A percentile compares a stretch with the other conserved stretches of the same genome.
Evolutionary conservation across 768 basidiomycete species (phyloP).

Genomic region (Macrocybe gigantea): DNA sequence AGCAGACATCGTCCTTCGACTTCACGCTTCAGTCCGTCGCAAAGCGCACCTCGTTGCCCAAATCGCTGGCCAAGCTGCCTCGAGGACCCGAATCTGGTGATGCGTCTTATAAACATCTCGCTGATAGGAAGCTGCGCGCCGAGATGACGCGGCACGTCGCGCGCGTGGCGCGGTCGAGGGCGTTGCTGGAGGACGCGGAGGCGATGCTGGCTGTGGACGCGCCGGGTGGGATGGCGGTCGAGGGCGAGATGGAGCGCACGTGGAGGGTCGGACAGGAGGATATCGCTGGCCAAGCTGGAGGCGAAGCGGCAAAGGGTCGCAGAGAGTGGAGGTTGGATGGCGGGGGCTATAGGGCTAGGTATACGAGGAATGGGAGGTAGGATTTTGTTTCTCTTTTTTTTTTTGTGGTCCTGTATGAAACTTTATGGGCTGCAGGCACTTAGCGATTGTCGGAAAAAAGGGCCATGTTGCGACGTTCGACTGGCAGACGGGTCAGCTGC

Average conservation of each 20-base stretch:
- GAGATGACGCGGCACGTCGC: slow-evolving; percentile 58
- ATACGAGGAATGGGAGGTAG: slow-evolving; percentile 88
- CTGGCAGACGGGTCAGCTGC: slow-evolving; percentile 82
- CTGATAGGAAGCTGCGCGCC: slow-evolving; percentile 71
- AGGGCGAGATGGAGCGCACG: slow-evolving; percentile 79
- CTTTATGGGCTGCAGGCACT: slow-evolving; percentile 43
- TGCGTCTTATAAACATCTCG: slow-evolving; percentile 46
- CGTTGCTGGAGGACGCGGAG: slow-evolving; percentile 64
- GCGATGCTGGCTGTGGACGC: slow-evolving; percentile 59
- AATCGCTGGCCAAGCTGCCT: slow-evolving; percentile 53
- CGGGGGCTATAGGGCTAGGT: slow-evolving; percentile 79
- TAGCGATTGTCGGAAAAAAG: slow-evolving; percentile 76
- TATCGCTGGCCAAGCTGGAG: slow-evolving; percentile 57
- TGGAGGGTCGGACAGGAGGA: slow-evolving; percentile 86
- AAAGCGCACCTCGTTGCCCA: slow-evolving; percentile 56
- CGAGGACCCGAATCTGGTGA: slow-evolving; percentile 32
- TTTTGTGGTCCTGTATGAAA: not conserved
- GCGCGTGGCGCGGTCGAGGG: slow-evolving; percentile 56
- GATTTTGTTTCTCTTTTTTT: slow-evolving; percentile 15
- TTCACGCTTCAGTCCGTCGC: slow-evolving; percentile 53
- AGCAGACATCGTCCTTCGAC: slow-evolving; percentile 30
- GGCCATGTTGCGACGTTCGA: slow-evolving; percentile 95
- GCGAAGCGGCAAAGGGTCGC: slow-evolving; percentile 71
- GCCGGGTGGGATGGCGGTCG: slow-evolving; percentile 66
- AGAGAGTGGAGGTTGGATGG: slow-evolving; percentile 80